Evolutionary conservation across 2,329 filamentous ascomycete species (phyloP).

Genomic region (Microsporum canis): DNA sequence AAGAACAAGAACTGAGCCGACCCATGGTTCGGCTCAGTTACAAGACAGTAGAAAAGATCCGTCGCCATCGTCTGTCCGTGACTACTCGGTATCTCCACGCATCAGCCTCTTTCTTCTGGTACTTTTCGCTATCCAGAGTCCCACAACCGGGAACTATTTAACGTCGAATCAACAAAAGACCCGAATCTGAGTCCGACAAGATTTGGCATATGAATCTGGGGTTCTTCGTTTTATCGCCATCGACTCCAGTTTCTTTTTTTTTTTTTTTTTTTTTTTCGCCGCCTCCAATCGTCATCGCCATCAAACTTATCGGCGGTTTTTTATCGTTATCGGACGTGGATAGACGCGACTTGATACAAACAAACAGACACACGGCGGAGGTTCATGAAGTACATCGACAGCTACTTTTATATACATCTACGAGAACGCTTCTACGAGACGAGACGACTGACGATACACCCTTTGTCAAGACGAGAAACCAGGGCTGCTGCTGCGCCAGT

Average conservation of each 20-base stretch:
- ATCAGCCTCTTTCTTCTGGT: too few relatives aligned
- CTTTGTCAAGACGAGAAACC: too few relatives aligned
- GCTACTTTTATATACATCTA: too few relatives aligned
- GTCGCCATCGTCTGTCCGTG: neutral
- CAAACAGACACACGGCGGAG: neutral
- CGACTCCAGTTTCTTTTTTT: too few relatives aligned
- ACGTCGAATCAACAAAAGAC: too few relatives aligned
- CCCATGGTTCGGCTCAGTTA: neutral
- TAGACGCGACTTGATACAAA: neutral
- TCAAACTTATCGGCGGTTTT: neutral
- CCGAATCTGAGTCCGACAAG: too few relatives aligned
- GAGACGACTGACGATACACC: too few relatives aligned
- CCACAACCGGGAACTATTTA: neutral
- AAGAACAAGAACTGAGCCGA: neutral
- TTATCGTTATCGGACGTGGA: neutral
- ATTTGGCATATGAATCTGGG: neutral
- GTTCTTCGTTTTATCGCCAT: too few relatives aligned
- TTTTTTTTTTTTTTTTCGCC: neutral
- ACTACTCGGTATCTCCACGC: neutral
- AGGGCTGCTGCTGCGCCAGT: too few relatives aligned
- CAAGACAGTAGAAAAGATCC: neutral
- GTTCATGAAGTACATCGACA: too few relatives aligned
- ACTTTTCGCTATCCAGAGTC: neutral
- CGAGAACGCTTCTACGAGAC: too few relatives aligned
- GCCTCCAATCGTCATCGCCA: neutral